These are phyloP conservation scores for Candida montana DNA, from an alignment of 805 yeast species.

Conservation along the genomic window DNA sequence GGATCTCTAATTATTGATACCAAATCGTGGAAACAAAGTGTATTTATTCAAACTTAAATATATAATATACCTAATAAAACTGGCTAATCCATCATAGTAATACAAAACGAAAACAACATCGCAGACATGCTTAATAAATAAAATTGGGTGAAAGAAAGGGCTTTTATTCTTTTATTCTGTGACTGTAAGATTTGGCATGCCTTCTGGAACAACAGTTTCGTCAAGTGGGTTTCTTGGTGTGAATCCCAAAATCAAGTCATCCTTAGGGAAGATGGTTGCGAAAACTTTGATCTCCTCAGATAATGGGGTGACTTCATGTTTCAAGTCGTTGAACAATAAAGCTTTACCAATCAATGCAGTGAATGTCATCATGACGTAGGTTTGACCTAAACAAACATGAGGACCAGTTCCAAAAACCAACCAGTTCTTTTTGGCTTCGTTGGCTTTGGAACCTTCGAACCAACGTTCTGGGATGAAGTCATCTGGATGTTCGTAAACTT, in stretches of 20 bases:
- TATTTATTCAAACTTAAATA: background rate
- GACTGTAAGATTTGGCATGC: constrained; percentile 6
- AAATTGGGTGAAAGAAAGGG: background rate
- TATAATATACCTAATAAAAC: background rate
- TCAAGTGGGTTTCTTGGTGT: constrained; percentile 50
- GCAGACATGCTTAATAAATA: background rate
- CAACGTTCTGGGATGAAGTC: constrained; percentile 95
- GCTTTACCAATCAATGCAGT: constrained; percentile 91
- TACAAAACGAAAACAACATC: background rate
- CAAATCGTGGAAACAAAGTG: background rate
- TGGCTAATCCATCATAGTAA: background rate
- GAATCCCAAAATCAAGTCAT: constrained; percentile 81
- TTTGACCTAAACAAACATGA: constrained; percentile 93
- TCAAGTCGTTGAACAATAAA: constrained; percentile 70
- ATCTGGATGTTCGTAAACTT: constrained; percentile 92
- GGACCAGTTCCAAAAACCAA: constrained; percentile 96
- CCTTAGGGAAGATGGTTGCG: constrained; percentile 97
- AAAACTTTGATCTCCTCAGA: constrained; percentile 93
- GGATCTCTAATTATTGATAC: background rate
- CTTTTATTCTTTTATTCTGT: constrained; percentile 2
- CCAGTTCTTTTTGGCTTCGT: constrained; percentile 83
- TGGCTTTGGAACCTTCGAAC: constrained; percentile 72
- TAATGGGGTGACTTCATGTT: constrained; percentile 75
- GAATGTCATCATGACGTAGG: constrained; percentile 85
- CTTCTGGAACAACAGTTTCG: constrained; percentile 10